Conservation (phyloP, 148 eudicot genomes). For the Rhododendron griersonianum region DNA sequence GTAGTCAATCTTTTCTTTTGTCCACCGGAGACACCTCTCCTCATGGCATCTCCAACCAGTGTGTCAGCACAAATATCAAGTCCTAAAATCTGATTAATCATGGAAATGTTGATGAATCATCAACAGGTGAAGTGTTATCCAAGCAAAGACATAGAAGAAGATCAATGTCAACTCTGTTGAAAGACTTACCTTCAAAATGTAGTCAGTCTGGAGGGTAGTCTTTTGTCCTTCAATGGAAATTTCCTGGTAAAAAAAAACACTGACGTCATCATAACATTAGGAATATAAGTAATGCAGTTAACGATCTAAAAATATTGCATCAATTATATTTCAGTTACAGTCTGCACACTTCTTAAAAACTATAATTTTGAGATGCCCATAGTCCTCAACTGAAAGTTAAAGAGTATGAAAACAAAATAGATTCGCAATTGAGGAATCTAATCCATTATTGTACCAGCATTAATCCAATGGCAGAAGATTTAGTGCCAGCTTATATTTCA, state of each 20-base stretch:
- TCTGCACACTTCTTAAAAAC: background rate
- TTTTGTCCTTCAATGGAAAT: conserved; percentile 62
- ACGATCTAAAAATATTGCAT: background rate
- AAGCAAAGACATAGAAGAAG: background rate
- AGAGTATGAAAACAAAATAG: too few species aligned
- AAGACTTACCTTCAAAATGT: conserved; percentile 65
- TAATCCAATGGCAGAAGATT: background rate
- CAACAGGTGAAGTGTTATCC: background rate
- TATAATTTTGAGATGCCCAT: background rate
- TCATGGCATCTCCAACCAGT: conserved; percentile 73
- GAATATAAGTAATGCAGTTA: background rate
- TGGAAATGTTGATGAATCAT: conserved; percentile 3
- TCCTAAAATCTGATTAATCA: conserved; percentile 61
- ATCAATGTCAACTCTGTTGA: background rate
- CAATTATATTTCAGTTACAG: background rate
- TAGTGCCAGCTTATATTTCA: background rate
- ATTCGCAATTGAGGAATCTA: too few species aligned
- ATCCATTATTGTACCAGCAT: too few species aligned
- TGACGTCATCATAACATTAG: background rate
- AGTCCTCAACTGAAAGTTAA: background rate
- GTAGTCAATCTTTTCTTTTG: conserved; percentile 80
- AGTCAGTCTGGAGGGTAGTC: conserved; percentile 70
- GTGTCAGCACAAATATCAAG: conserved; percentile 76
- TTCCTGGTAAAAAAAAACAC: conserved; percentile 43
- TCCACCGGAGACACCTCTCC: conserved; percentile 79